Base-by-base conservation (phyloP, 192 early-diverging fungal species). In the Gaertneriomyces sp. region DNA sequence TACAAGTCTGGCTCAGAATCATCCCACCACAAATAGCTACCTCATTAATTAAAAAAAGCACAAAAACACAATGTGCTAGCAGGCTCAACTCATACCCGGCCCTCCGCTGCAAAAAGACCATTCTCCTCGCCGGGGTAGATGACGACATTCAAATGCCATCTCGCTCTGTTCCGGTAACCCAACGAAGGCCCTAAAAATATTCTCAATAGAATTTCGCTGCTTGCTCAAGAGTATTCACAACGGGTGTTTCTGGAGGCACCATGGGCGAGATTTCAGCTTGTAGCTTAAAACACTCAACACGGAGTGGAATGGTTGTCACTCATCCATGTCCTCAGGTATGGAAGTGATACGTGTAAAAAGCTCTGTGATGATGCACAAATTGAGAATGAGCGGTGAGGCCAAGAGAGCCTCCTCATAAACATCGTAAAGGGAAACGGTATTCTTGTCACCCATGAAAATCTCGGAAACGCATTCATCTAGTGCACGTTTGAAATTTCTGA, bases 211-310 rank as follows among this genome's bases (percentile, higher is more conserved):
- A 68, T 83, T 79, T 56, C 96, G 86, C 85, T 99, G 96, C 85
- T 94, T 95, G 66, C 87, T 81, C 54, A 97, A 97, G 81, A 19
- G 96, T 90, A 71, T 99, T 99, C 71, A 99, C 90, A 38, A 99
- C 93, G 17, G 94, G 94, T 47, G 96, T 94, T 64, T 91, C 90
- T 61, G 86, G 83, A 16, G 93, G 85, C 38, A 99, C 96, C 51
- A 97, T 75, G 6, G 96, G 95, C n/a, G 96, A 47, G 96, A 94
- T 86, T 99, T 99, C 79, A 99, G 90, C 94, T 97, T 93, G 81
- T 91, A 90, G 57, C 81, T 84, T 50, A 99, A 81, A 70, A 96
- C 87, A 17, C 93, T 95, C 42, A 97, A 79, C 63, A 99, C 95
- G 43, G 92, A 83, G 82, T 99, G 90, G 92, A 99, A 96, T 46